Conservation (phyloP, 2,329 filamentous ascomycete species). For the Ophiocordyceps australis region DNA sequence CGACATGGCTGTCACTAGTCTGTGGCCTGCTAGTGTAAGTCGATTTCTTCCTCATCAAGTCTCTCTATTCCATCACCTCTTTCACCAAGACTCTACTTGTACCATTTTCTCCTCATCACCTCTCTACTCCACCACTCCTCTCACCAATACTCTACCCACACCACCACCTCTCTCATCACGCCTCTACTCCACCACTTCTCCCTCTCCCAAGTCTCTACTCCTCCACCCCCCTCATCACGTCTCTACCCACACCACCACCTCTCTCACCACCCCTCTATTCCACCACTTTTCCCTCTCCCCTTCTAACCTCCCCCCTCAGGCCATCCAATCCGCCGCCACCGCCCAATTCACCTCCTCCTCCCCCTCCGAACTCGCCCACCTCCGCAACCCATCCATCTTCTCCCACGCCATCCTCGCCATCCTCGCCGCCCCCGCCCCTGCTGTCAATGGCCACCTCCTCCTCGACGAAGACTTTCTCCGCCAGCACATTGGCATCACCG, state of each 20-base stretch:
- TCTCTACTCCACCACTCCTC: slow-evolving; percentile 14
- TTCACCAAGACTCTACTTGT: background rate
- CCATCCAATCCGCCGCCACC: slow-evolving; percentile 63
- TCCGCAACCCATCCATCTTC: slow-evolving; percentile 58
- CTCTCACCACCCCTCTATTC: background rate
- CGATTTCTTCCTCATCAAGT: background rate
- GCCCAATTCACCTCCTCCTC: slow-evolving; percentile 26
- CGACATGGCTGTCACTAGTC: slow-evolving; percentile 60
- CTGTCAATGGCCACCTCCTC: slow-evolving; percentile 53
- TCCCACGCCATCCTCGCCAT: slow-evolving; percentile 65
- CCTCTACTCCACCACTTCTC: no score
- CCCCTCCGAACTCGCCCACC: slow-evolving; percentile 30
- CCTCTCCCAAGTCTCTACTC: no score
- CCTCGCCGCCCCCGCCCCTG: slow-evolving; percentile 35
- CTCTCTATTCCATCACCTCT: background rate
- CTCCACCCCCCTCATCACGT: background rate
- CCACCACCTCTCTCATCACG: slow-evolving; percentile 5
- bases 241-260: background rate
- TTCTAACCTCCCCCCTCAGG: slow-evolving; percentile 8
- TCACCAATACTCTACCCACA: slow-evolving; percentile 61
- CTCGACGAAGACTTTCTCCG: slow-evolving; percentile 72
- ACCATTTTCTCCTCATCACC: background rate
- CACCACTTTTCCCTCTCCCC: no score
- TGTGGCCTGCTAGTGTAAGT: slow-evolving; percentile 64
- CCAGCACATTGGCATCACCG: slow-evolving; percentile 39